Evolutionary conservation across 164 flowering plant species (phyloP).

Genomic region (Amborella trichopoda): DNA sequence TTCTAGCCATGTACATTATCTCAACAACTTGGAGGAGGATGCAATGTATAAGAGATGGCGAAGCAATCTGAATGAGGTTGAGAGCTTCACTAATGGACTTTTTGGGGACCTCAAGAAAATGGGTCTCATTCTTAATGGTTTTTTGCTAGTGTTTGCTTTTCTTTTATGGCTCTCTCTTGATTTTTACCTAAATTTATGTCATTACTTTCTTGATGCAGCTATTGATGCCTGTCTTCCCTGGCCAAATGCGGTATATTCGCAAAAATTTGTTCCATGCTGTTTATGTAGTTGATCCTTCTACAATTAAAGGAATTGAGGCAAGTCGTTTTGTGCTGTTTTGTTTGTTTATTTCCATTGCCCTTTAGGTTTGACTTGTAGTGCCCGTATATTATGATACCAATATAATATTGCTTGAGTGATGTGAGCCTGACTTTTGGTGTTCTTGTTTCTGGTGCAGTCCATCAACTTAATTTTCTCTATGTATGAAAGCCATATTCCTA

Average conservation of each 20-base stretch:
- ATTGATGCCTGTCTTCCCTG: slow-evolving; percentile 95
- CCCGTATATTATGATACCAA: too few species aligned
- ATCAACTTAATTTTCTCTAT: slow-evolving; percentile 55
- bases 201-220: slow-evolving; percentile 32
- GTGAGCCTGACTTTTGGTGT: too few species aligned
- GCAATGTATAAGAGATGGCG: slow-evolving; percentile 82
- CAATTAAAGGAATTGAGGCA: slow-evolving; percentile 83
- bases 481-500: slow-evolving; percentile 76
- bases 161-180: not conserved
- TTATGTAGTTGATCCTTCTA: slow-evolving; percentile 80
- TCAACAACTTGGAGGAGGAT: slow-evolving; percentile 98
- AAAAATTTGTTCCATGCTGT: slow-evolving; percentile 94
- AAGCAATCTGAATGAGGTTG: slow-evolving; percentile 85
- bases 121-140: too few species aligned
- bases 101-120: too few species aligned
- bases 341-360: not conserved
- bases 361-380: not conserved
- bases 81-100: too few species aligned
- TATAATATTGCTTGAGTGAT: too few species aligned
- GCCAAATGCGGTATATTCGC: slow-evolving; percentile 89
- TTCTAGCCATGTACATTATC: slow-evolving; percentile 75
- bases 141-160: too few species aligned
- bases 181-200: not conserved
- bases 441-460: slow-evolving; percentile 33
- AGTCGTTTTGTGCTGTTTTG: slow-evolving; percentile 11